Evolutionary conservation across 2,329 filamentous ascomycete genomes (phyloP), one percentile per base, ranked within the genome.

Genomic region (Ascocoryne sarcoides): DNA sequence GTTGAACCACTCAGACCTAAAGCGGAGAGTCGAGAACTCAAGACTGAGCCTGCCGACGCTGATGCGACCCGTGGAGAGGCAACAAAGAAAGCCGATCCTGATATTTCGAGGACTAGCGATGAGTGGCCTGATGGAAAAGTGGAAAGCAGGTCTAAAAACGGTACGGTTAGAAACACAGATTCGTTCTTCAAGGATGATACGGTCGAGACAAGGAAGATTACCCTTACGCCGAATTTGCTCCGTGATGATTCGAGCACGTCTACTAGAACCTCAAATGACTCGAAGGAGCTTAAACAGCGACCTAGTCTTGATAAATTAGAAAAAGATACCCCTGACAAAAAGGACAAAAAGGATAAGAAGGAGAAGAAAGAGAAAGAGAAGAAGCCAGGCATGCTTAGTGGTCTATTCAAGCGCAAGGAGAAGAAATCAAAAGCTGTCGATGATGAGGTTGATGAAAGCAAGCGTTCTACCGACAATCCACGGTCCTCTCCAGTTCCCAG

Each of bases 171-270:
- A 48, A 93, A 93, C 59, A 90, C 87, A 4, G 90, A 96, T 63
- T 95, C 90, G 1, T 95, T 96, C 69, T 95, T 95, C 70, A 94
- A 88, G 62, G 92, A 96, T 57, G 90, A 98, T 57, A 87, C 78
- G 21, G 83, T 87, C 28, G 92, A 96, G 62, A 95, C 92, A 2
- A 88, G 93, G 63, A 96, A 96, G 67, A 96, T 98, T 51, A 94
- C 89, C 0, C 74, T 98, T 32, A 98, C 92, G 3, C 92, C 92
- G 1, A 94, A 94, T 52, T 66, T 98, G 39, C 68, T 96, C 30
- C 80, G 90, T 31, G 90, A 96, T 51, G 89, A 95, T 52, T 72
- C 49, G 64, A 69, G 30, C 51, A 54, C 55, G 17, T 57, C 59
- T 21, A 56, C 53, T 10, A 61, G 70, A 44, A 57, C 53, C 19